phyloP scores from a whole-genome alignment of 2,329 filamentous ascomycete genomes.

The Apiospora marii region DNA sequence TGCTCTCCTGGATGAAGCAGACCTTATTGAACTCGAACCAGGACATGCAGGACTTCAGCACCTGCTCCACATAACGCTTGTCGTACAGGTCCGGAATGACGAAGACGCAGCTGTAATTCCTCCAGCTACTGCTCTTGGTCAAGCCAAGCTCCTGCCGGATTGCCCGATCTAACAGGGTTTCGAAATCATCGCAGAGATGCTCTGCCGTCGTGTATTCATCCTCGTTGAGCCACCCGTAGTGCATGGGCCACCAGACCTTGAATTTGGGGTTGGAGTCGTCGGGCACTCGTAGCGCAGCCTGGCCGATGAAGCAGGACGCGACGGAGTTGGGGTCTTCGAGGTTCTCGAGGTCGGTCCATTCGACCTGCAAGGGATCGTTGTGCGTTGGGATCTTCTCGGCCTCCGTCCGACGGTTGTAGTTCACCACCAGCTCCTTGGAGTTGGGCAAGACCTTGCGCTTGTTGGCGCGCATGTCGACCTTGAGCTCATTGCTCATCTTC shows the following conservation, averaged over 20 bases:
- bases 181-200: slow-evolving; percentile 85
- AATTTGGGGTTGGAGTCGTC: slow-evolving; percentile 90
- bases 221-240: slow-evolving; percentile 88
- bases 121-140: slow-evolving; percentile 79
- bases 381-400: slow-evolving; percentile 91
- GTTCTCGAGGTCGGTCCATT: slow-evolving; percentile 86
- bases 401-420: slow-evolving; percentile 86
- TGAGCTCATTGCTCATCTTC: slow-evolving; percentile 85
- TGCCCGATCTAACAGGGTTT: slow-evolving; percentile 84
- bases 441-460: slow-evolving; percentile 97
- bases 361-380: slow-evolving; percentile 91
- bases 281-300: slow-evolving; percentile 83
- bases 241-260: slow-evolving; percentile 91
- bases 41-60: slow-evolving; percentile 84
- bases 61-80: slow-evolving; percentile 85
- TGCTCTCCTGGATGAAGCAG: slow-evolving; percentile 94
- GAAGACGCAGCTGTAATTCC: slow-evolving; percentile 94
- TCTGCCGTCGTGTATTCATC: slow-evolving; percentile 83
- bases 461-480: slow-evolving; percentile 88
- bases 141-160: slow-evolving; percentile 86
- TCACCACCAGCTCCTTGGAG: slow-evolving; percentile 93
- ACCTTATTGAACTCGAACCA: slow-evolving; percentile 91
- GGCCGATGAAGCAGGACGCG: slow-evolving; percentile 77
- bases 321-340: slow-evolving; percentile 70
- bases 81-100: slow-evolving; percentile 97